Base-by-base conservation (phyloP, 2,329 filamentous ascomycete genomes). In the Aspergillus sp. region DNA sequence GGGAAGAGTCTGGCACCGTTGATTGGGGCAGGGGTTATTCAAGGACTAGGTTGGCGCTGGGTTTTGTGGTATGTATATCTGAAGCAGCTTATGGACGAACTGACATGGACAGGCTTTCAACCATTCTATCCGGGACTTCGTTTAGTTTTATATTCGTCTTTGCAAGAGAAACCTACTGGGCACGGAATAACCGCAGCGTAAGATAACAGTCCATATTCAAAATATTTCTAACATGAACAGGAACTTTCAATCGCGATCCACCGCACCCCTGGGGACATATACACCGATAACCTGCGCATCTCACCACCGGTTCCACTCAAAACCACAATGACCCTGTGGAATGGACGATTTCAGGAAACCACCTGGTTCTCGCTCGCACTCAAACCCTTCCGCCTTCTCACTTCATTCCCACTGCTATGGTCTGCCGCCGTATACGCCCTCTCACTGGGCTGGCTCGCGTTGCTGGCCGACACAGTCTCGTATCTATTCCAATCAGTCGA, bases 81-180 rank as follows among this genome's bases (percentile, higher is more conserved):
- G 5, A 1, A 7, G 7, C 2, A 24, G 24, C 7, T 7, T 1
- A 24, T 5, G 24, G 24, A 5, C 5, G 24, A 7, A 22, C 42
- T 55, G n/a, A 42, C 3, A 15, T n/a, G 17, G 2, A 2, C 9
- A 56, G 53, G 53, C 17, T 56, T 4, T 13, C 18, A 1, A 51
- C 41, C 3, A 47, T 56, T 8, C 48, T 42, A 2, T 51, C 54
- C 1, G 41, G 32, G 3, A 12, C 34, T 3, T 51, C n/a, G 12
- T 56, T 56, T 3, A 20, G 13, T 2, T 7, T 36, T 1, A 3
- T 56, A 3, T 50, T 56, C 6, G 3, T 51, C 13, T 39, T 56
- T n/a, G 54, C 36, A 5, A 42, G 54, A 13, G 54, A 56, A 38
- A 56, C 54, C 4, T 51, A 51, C 32, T 56, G 54, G 47, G 41